Conservation (phyloP, 208 protist species). For the Leishmania turanica region DNA sequence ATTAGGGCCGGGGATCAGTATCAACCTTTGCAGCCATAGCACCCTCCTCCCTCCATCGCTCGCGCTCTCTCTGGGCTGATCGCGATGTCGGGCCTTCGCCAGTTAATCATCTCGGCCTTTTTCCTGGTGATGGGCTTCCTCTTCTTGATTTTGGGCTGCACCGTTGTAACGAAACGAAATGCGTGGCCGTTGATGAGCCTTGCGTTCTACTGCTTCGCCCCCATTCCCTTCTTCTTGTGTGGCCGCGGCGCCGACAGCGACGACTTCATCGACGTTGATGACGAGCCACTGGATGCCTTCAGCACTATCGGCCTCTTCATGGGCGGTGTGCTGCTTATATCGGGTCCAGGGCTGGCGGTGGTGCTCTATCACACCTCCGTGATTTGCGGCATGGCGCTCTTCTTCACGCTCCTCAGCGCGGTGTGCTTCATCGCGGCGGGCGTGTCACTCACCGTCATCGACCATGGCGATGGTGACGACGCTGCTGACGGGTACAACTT, state of each 20-base stretch:
- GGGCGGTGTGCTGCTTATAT: conserved; percentile 53
- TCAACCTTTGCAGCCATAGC: neutral
- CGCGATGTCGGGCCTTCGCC: conserved; percentile 48
- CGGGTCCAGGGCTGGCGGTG: conserved; percentile 54
- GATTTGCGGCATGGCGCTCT: conserved; percentile 47
- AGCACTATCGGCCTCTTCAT: conserved; percentile 64
- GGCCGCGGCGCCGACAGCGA: conserved; percentile 20
- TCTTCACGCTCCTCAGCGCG: conserved; percentile 47
- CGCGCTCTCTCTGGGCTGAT: neutral
- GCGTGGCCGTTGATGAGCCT: conserved; percentile 63
- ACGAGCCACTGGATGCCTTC: conserved; percentile 34
- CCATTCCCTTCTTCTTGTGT: conserved; percentile 69
- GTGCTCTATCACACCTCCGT: conserved; percentile 66
- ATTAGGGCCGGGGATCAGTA: neutral
- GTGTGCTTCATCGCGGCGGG: conserved; percentile 26
- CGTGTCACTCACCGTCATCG: conserved; percentile 2
- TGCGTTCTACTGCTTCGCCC: conserved; percentile 51
- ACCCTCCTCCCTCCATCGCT: neutral
- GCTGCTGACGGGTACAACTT: conserved; percentile 48
- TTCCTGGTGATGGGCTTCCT: conserved; percentile 57
- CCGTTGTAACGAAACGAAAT: conserved; percentile 43
- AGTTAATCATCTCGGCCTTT: conserved; percentile 55
- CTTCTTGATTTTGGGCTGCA: conserved; percentile 63
- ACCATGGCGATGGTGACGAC: conserved; percentile 11
- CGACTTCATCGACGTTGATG: conserved; percentile 27